These are phyloP conservation scores for Friedmanniomyces endolithicus DNA, from an alignment of 495 filamentous ascomycete species.

Conservation along the genomic window DNA sequence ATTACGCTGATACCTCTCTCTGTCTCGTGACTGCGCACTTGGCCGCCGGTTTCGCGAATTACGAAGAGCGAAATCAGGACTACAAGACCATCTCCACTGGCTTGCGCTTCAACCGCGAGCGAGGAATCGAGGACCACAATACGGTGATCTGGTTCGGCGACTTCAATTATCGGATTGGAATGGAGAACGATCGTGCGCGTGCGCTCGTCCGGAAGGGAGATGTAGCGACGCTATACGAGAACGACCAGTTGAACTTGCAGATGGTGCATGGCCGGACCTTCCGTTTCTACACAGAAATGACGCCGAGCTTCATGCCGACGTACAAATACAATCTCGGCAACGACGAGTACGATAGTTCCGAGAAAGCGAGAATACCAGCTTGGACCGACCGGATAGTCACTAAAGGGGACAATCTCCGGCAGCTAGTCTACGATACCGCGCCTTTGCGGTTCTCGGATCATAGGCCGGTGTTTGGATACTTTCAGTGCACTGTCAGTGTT, in stretches of 20 bases:
- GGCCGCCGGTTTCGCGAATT: conserved; percentile 92
- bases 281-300: conserved; percentile 76
- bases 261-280: conserved; percentile 89
- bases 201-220: conserved; percentile 57
- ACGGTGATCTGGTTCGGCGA: conserved; percentile 95
- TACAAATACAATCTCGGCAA: conserved; percentile 88
- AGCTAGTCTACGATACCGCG: conserved; percentile 66
- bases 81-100: conserved; percentile 82
- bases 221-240: conserved; percentile 69
- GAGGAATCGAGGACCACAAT: conserved; percentile 84
- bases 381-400: conserved; percentile 92
- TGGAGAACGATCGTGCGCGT: conserved; percentile 66
- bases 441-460: conserved; percentile 84
- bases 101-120: conserved; percentile 77
- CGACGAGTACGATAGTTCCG: conserved; percentile 84
- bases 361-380: conserved; percentile 87
- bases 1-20: conserved; percentile 82
- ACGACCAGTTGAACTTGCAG: conserved; percentile 94
- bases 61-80: conserved; percentile 88
- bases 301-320: conserved; percentile 75
- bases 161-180: conserved; percentile 95
- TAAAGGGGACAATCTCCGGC: conserved; percentile 70
- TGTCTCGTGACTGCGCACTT: conserved; percentile 97
- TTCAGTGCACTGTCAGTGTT: conserved; percentile 68
- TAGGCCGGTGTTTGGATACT: conserved; percentile 79